These are phyloP conservation scores for Penicillium sp. DNA, from an alignment of 2,329 filamentous ascomycete species.

Conservation along the genomic window DNA sequence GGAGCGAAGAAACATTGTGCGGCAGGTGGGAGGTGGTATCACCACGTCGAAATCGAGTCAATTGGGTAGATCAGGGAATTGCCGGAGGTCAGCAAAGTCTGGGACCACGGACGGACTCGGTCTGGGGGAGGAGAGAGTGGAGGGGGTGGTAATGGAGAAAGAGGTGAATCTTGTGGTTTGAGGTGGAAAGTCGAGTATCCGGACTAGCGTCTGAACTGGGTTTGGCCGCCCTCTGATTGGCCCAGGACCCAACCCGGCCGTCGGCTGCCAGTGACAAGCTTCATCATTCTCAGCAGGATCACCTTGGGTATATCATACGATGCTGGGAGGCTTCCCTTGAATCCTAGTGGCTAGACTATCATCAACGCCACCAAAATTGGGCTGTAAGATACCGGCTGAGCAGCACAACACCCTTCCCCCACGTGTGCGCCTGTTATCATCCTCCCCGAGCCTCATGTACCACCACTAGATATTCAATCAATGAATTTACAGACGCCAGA, in stretches of 20 bases:
- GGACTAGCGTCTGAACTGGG: conserved; percentile 34
- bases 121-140: conserved; percentile 27
- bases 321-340: too few relatives aligned
- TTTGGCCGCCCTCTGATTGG: conserved; percentile 38
- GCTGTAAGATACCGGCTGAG: background rate
- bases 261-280: conserved; percentile 17
- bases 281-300: conserved; percentile 19
- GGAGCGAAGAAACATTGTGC: conserved; percentile 49
- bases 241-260: conserved; percentile 17
- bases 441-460: background rate
- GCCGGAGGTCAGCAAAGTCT: conserved; percentile 18
- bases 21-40: conserved; percentile 28
- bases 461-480: background rate
- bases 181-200: conserved; percentile 41
- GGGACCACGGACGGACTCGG: conserved; percentile 26
- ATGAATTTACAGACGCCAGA: background rate
- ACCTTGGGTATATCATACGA: background rate
- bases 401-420: background rate
- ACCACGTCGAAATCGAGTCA: conserved; percentile 29
- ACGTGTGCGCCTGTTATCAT: background rate
- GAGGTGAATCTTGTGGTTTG: conserved; percentile 40
- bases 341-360: background rate
- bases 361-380: background rate
- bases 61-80: conserved; percentile 22
- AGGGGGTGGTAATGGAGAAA: conserved; percentile 32